A percentile compares a stretch with the other conserved stretches of the same genome.
These are phyloP conservation scores for Cronartium quercuum DNA, from an alignment of 1,284 basidiomycete species.

Conservation along the genomic window DNA sequence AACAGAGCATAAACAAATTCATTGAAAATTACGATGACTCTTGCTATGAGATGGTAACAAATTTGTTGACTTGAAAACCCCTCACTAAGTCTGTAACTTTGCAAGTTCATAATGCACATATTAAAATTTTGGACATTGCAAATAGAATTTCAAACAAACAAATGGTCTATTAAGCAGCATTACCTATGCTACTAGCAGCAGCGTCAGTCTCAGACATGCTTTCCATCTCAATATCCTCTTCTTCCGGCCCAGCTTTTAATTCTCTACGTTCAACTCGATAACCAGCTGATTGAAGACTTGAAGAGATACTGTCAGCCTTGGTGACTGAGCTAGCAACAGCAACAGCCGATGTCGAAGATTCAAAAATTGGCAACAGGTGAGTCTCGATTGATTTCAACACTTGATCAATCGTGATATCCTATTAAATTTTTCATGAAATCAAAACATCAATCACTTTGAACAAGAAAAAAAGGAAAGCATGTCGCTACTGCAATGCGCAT, in stretches of 20 bases:
- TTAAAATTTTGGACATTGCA: background rate
- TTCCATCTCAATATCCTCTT: slow-evolving; percentile 2
- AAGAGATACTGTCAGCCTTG: slow-evolving; percentile 67
- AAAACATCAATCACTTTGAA: slow-evolving; percentile 41
- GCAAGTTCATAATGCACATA: too few species aligned
- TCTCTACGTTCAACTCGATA: slow-evolving; percentile 70
- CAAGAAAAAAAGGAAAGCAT: background rate
- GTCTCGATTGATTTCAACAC: slow-evolving; percentile 64
- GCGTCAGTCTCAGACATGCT: background rate
- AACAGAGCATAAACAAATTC: too few species aligned
- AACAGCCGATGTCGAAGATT: slow-evolving; percentile 67
- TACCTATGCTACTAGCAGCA: too few species aligned
- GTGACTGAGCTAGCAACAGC: slow-evolving; percentile 75
- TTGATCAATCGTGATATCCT: slow-evolving; percentile 69
- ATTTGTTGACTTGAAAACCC: too few species aligned
- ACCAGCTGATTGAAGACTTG: slow-evolving; percentile 62
- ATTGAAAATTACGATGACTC: too few species aligned
- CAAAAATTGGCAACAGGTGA: slow-evolving; percentile 82
- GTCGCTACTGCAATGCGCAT: background rate
- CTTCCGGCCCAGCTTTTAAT: slow-evolving; percentile 58
- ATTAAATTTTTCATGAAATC: slow-evolving; percentile 3
- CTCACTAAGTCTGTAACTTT: too few species aligned
- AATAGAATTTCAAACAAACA: background rate
- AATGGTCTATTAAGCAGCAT: background rate
- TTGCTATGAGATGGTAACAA: too few species aligned